Evolutionary conservation across 768 basidiomycete genomes (phyloP).

Genomic region (Phylloporus sp.): DNA sequence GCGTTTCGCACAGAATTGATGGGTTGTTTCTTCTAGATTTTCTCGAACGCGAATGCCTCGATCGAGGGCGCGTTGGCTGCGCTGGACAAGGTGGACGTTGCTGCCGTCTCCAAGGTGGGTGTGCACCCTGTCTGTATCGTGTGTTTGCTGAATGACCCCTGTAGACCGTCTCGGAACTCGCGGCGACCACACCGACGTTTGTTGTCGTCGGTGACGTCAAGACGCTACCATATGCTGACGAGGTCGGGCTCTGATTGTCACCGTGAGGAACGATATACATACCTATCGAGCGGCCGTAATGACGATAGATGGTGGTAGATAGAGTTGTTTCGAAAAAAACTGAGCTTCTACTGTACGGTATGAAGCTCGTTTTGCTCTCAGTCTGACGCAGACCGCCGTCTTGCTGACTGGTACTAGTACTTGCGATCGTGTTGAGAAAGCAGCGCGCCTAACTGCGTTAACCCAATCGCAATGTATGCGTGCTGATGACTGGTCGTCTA

Average conservation of each 20-base stretch:
- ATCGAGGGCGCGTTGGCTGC: slow-evolving; percentile 60
- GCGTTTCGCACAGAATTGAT: neutral
- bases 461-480: no score
- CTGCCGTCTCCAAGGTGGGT: slow-evolving; percentile 64
- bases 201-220: slow-evolving; percentile 80
- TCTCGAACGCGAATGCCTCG: slow-evolving; percentile 51
- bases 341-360: neutral
- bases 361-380: neutral
- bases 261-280: slow-evolving; percentile 10
- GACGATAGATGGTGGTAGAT: slow-evolving; percentile 18
- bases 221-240: slow-evolving; percentile 77
- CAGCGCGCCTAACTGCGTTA: no score
- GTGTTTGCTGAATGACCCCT: neutral
- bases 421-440: no score
- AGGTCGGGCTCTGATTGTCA: slow-evolving; percentile 62
- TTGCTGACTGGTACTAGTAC: no score
- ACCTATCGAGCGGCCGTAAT: slow-evolving; percentile 14
- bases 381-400: no score
- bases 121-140: neutral
- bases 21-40: slow-evolving; percentile 41
- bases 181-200: slow-evolving; percentile 77
- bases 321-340: slow-evolving; percentile 11
- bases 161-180: slow-evolving; percentile 56
- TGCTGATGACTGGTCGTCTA: no score
- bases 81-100: slow-evolving; percentile 63